Percentiles rank a stretch among this genome's conserved stretches.
Evolutionary conservation across 2,329 filamentous ascomycete genomes (phyloP).

Genomic region (Colletotrichum eremochloae): DNA sequence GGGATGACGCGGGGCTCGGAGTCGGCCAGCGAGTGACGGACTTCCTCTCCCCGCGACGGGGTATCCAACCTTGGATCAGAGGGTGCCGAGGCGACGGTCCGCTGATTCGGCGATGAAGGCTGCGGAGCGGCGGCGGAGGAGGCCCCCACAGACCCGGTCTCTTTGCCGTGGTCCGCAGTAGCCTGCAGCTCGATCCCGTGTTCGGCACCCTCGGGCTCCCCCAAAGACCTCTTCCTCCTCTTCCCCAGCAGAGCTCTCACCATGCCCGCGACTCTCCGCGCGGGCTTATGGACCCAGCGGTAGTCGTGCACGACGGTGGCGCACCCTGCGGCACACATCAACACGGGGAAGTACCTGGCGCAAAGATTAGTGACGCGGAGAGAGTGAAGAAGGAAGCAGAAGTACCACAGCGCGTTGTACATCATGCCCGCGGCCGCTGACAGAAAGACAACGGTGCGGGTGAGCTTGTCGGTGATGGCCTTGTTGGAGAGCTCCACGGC

Average conservation of each 20-base stretch:
- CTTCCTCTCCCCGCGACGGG: background rate
- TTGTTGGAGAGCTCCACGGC: conserved; percentile 74
- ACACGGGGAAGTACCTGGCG: conserved; percentile 72
- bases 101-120: background rate
- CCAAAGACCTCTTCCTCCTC: background rate
- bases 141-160: background rate
- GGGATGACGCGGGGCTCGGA: conserved; percentile 48
- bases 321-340: conserved; percentile 68
- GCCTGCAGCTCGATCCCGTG: conserved; percentile 2
- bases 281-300: conserved; percentile 58
- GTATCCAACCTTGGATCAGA: background rate
- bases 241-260: conserved; percentile 8
- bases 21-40: conserved; percentile 33
- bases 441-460: conserved; percentile 71
- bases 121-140: background rate
- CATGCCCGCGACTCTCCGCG: conserved; percentile 39
- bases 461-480: conserved; percentile 72
- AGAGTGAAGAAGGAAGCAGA: conserved; percentile 46
- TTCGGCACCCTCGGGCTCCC: background rate
- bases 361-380: no score
- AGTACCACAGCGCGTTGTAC: conserved; percentile 78
- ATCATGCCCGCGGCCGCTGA: conserved; percentile 72
- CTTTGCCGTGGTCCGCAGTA: background rate
- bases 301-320: conserved; percentile 67
- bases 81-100: background rate